These are phyloP conservation scores for Saturnispora bothae DNA, from an alignment of 805 yeast species.

Conservation along the genomic window DNA sequence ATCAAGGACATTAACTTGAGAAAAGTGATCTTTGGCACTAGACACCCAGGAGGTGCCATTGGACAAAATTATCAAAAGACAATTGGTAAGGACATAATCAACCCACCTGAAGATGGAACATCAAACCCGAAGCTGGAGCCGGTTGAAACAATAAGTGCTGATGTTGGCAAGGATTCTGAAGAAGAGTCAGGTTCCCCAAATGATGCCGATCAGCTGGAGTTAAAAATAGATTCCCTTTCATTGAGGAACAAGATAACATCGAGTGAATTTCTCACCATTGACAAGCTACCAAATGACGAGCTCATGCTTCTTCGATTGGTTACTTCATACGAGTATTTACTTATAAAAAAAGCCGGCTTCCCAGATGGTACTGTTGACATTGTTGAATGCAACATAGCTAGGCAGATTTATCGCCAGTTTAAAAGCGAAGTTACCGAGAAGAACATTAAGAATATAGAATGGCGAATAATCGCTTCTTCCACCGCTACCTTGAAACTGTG, in stretches of 20 bases:
- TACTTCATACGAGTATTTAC: constrained; percentile 29
- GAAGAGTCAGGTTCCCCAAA: too few relatives aligned
- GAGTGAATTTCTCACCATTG: constrained; percentile 19
- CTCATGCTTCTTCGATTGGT: constrained; percentile 27
- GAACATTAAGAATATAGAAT: neutral
- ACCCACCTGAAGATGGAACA: too few relatives aligned
- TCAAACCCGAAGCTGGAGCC: too few relatives aligned
- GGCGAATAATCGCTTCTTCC: neutral
- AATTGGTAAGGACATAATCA: too few relatives aligned
- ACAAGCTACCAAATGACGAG: constrained; percentile 23
- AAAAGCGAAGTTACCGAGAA: neutral
- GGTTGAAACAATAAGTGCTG: neutral
- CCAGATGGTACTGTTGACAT: neutral
- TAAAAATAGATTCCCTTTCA: constrained; percentile 1
- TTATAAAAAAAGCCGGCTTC: neutral
- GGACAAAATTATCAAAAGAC: constrained; percentile 35
- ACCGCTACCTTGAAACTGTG: too few relatives aligned
- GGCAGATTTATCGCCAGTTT: neutral
- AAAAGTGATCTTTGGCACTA: constrained; percentile 46
- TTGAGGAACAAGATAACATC: constrained; percentile 16
- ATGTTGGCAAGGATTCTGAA: neutral
- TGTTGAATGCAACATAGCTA: neutral
- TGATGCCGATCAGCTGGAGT: neutral
- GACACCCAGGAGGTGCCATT: constrained; percentile 90
- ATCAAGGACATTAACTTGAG: constrained; percentile 46